Base-by-base conservation (phyloP, 257 asterid species). In the Fraxinus excelsior region DNA sequence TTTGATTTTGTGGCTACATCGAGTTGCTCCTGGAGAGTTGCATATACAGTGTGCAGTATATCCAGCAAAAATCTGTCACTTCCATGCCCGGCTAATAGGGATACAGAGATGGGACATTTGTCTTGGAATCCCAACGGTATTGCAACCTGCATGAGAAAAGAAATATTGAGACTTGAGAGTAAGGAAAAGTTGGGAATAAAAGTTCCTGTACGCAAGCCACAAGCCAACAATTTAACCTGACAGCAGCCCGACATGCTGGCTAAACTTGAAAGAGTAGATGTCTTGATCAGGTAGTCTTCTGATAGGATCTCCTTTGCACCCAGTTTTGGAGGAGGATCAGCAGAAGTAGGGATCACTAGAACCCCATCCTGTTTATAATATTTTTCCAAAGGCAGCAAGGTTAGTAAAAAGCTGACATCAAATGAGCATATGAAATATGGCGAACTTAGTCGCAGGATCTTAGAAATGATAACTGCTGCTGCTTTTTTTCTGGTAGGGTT, bases 211-310 rank as follows among this genome's bases (percentile, higher is more conserved):
- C 35, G 29, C 23, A 70, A 44, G 75, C 67, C 73, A 70, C 77
- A 79, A 78, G 68, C 32, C 28, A 72, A 74, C 76, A 74, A 0
- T 35, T 81, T 76, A 77, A 96, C 99, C 99, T 96, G 98, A 80
- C 99, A 96, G 81, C 98, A 94, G 81, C 99, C 99, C 21, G 98
- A 91, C 88, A 96, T 82, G 87, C 97, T 93, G 80, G 94, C 98
- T 82, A 96, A 71, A 85, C 99, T 90, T 72, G 96, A 87, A 44
- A 90, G 72, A 34, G 87, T 76, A 66, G 86, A 86, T 26, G 96
- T 80, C 38, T 84, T 88, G 80, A 87, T 84, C 73, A 82, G 82
- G 83, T 84, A 86, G 35, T 96, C 97, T 83, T 91, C 94, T 1
- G 93, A 82, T 66, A 67, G 69, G 28, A 77, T 77, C 81, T 91